Evolutionary conservation across 768 basidiomycete species (phyloP).

Genomic region (Cantharellus anzutake): DNA sequence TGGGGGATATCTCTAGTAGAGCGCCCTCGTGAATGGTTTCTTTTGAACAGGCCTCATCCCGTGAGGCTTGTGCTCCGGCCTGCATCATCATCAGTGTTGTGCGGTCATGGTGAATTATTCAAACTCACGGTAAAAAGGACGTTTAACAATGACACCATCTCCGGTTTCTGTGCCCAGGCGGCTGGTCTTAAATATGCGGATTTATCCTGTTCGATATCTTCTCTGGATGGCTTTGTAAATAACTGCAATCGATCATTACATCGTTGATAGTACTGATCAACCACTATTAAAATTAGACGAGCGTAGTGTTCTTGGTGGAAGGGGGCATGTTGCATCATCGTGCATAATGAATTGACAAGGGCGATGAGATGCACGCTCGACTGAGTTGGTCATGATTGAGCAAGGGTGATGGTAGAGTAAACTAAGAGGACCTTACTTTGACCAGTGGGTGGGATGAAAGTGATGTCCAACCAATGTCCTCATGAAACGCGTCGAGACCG

Average conservation of each 20-base stretch:
- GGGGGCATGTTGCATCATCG: constrained; percentile 77
- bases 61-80: constrained; percentile 1
- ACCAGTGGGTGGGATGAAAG: constrained; percentile 57
- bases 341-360: constrained; percentile 76
- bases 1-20: too few relatives aligned
- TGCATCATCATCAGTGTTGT: not conserved
- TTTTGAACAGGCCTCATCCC: too few relatives aligned
- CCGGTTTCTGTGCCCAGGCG: constrained; percentile 65
- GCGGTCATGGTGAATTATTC: not conserved
- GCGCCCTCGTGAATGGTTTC: too few relatives aligned
- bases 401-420: not conserved
- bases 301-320: constrained; percentile 93
- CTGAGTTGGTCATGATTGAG: constrained; percentile 19
- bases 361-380: constrained; percentile 73
- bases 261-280: constrained; percentile 90
- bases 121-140: constrained; percentile 21
- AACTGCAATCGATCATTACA: constrained; percentile 75
- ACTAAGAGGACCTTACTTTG: constrained; percentile 30
- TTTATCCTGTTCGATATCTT: not conserved
- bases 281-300: constrained; percentile 79
- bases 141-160: constrained; percentile 40
- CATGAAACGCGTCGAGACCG: constrained; percentile 71
- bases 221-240: constrained; percentile 21
- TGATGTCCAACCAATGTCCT: constrained; percentile 46
- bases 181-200: constrained; percentile 21